Conservation (phyloP, 768 basidiomycete genomes). For the Coprinopsis sp. region DNA sequence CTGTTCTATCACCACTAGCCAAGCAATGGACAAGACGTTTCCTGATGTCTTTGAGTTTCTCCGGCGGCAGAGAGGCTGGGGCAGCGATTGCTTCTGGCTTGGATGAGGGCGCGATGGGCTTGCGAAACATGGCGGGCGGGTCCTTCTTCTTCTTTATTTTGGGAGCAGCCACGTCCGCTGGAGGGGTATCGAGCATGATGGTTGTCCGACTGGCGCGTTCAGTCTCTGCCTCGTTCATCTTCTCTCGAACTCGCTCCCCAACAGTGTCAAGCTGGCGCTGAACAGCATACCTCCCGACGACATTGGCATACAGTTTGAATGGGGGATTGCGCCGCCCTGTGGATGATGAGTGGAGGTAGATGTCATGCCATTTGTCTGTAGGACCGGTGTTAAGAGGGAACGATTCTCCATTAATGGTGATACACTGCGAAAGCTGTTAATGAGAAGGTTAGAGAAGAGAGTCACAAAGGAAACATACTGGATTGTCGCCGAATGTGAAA, state of each 20-base stretch:
- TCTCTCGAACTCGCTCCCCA: conserved; percentile 42
- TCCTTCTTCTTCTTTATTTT: conserved; percentile 38
- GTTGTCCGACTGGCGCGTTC: conserved; percentile 41
- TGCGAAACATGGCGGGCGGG: conserved; percentile 26
- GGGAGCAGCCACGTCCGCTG: conserved; percentile 29
- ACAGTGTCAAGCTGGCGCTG: conserved; percentile 53
- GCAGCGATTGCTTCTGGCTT: conserved; percentile 20
- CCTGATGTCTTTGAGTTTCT: conserved; percentile 22
- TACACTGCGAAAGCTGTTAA: conserved; percentile 3
- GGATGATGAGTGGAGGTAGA: conserved; percentile 63
- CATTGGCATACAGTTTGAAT: conserved; percentile 69
- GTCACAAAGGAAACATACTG: conserved; percentile 53
- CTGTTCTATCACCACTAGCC: no score
- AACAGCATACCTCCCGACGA: conserved; percentile 68
- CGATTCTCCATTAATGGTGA: conserved; percentile 47
- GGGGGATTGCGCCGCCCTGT: conserved; percentile 56
- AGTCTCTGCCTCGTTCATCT: conserved; percentile 39
- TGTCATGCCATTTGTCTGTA: conserved; percentile 58
- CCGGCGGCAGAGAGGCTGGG: conserved; percentile 20
- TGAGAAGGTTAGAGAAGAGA: background rate
- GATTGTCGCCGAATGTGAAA: conserved; percentile 57
- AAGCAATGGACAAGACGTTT: conserved; percentile 51
- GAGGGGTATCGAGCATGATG: conserved; percentile 44
- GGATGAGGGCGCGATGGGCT: conserved; percentile 19
- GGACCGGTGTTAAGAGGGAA: conserved; percentile 52